Evolutionary conservation across 2,329 filamentous ascomycete genomes (phyloP).

Genomic region (Colletotrichum sojae): DNA sequence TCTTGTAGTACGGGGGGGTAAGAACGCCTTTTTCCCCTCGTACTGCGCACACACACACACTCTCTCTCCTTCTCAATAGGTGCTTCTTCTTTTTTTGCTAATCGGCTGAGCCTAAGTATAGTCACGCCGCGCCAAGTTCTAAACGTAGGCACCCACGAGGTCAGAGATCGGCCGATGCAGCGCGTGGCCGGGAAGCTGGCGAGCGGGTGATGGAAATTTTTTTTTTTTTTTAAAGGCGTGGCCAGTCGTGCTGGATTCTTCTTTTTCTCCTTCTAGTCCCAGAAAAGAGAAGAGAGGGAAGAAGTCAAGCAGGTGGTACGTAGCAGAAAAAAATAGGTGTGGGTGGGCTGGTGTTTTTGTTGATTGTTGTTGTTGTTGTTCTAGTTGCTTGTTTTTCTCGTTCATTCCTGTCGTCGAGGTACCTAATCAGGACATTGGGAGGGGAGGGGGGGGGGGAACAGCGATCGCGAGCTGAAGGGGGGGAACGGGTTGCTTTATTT

Average conservation of each 20-base stretch:
- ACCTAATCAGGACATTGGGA: slow-evolving; percentile 9
- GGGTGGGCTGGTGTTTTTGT: slow-evolving; percentile 31
- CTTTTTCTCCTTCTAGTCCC: background rate
- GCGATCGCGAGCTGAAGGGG: slow-evolving; percentile 20
- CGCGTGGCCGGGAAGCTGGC: slow-evolving; percentile 24
- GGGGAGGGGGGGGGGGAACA: background rate
- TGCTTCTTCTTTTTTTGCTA: slow-evolving; percentile 2
- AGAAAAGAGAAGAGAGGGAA: slow-evolving; percentile 6
- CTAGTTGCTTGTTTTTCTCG: slow-evolving; percentile 1
- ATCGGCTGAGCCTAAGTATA: slow-evolving; percentile 22
- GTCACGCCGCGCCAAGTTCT: slow-evolving; percentile 34
- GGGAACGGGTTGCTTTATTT: slow-evolving; percentile 18
- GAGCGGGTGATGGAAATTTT: background rate
- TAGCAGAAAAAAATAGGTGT: slow-evolving; percentile 14
- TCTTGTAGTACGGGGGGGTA: slow-evolving; percentile 10
- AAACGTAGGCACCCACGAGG: slow-evolving; percentile 37
- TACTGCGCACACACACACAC: background rate
- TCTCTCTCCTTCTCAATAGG: background rate
- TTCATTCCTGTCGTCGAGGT: slow-evolving; percentile 3
- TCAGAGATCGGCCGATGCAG: slow-evolving; percentile 35
- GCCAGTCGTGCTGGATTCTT: background rate
- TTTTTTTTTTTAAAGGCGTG: background rate
- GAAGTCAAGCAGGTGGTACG: background rate
- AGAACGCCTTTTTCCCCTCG: background rate
- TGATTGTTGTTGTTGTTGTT: slow-evolving; percentile 25